Conservation (phyloP, 495 filamentous ascomycete genomes). For the Penicillium pulvis region DNA sequence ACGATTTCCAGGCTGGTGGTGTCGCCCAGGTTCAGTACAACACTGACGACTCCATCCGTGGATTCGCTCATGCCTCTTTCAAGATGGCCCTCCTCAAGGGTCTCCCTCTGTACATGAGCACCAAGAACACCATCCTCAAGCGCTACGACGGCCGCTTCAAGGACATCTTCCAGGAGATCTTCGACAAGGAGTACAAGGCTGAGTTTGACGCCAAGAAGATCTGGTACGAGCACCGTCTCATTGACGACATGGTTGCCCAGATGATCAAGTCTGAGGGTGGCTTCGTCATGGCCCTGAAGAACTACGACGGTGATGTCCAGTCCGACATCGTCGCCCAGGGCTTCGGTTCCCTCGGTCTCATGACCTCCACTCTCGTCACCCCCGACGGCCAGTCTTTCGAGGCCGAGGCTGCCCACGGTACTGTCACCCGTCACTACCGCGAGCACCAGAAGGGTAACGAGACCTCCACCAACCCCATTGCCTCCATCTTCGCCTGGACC, state of each 20-base stretch:
- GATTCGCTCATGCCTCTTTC: slow-evolving; percentile 95
- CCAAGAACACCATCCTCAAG: slow-evolving; percentile 99
- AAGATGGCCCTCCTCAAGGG: slow-evolving; percentile 87
- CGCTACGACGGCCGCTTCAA: slow-evolving; percentile 98
- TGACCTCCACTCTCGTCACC: slow-evolving; percentile 96
- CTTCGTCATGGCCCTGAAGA: slow-evolving; percentile 97
- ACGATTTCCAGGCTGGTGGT: slow-evolving; percentile 84
- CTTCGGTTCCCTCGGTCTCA: slow-evolving; percentile 95
- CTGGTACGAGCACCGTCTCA: slow-evolving; percentile 99
- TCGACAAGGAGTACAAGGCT: slow-evolving; percentile 81
- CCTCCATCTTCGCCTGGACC: slow-evolving; percentile 98
- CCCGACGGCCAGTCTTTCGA: slow-evolving; percentile 95
- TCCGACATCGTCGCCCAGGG: slow-evolving; percentile 98
- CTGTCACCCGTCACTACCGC: slow-evolving; percentile 96
- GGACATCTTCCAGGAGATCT: slow-evolving; percentile 98
- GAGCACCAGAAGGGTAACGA: slow-evolving; percentile 96
- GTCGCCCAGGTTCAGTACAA: slow-evolving; percentile 96
- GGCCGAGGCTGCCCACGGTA: slow-evolving; percentile 96
- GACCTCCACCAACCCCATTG: slow-evolving; percentile 98
- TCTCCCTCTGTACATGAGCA: slow-evolving; percentile 95
- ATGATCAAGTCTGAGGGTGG: slow-evolving; percentile 98
- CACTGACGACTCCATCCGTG: slow-evolving; percentile 89
- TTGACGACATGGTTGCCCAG: slow-evolving; percentile 99
- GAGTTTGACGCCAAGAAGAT: slow-evolving; percentile 88
- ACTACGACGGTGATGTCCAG: slow-evolving; percentile 99